These are phyloP conservation scores for Microthlaspi erraticum DNA, from an alignment of 345 rosid genomes.

Conservation along the genomic window DNA sequence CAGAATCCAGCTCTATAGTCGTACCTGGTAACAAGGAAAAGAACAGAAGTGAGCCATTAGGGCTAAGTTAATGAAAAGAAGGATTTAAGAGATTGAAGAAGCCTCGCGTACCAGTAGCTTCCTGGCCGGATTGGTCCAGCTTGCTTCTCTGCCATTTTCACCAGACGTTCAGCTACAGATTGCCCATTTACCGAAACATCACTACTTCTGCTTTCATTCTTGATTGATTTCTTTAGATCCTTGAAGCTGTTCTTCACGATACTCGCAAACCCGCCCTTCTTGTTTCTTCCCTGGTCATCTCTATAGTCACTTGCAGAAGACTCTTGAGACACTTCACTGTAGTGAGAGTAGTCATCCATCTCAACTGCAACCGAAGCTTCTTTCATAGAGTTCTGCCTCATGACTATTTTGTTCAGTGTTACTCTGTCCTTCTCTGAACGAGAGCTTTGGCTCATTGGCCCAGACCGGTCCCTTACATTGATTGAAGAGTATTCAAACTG, in stretches of 20 bases:
- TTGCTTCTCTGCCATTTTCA: conserved; percentile 78
- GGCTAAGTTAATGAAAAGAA: conserved; percentile 4
- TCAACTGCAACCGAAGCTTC: conserved; percentile 64
- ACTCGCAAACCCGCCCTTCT: conserved; percentile 59
- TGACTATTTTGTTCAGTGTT: conserved; percentile 50
- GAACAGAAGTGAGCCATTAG: conserved; percentile 31
- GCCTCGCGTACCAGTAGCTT: conserved; percentile 67
- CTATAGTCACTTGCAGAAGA: conserved; percentile 57
- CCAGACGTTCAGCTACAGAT: conserved; percentile 59
- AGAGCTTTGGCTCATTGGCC: conserved; percentile 75
- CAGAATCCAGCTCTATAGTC: conserved; percentile 94
- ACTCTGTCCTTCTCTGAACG: conserved; percentile 78
- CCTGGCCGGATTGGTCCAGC: conserved; percentile 89
- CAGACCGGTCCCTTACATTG: conserved; percentile 60
- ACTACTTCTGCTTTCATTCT: conserved; percentile 54
- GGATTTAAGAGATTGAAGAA: neutral
- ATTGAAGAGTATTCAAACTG: conserved; percentile 63
- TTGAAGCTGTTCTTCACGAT: conserved; percentile 79
- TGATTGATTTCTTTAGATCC: conserved; percentile 69
- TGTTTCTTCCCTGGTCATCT: conserved; percentile 58
- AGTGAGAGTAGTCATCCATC: conserved; percentile 74
- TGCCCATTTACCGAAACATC: conserved; percentile 72
- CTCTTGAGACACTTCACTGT: conserved; percentile 72
- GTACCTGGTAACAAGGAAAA: conserved; percentile 65
- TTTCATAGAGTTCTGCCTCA: conserved; percentile 73